Percentiles rank a stretch among this genome's conserved stretches.
phyloP scores from a whole-genome alignment of 2,329 filamentous ascomycete genomes.

The Hypocreales sp. region DNA sequence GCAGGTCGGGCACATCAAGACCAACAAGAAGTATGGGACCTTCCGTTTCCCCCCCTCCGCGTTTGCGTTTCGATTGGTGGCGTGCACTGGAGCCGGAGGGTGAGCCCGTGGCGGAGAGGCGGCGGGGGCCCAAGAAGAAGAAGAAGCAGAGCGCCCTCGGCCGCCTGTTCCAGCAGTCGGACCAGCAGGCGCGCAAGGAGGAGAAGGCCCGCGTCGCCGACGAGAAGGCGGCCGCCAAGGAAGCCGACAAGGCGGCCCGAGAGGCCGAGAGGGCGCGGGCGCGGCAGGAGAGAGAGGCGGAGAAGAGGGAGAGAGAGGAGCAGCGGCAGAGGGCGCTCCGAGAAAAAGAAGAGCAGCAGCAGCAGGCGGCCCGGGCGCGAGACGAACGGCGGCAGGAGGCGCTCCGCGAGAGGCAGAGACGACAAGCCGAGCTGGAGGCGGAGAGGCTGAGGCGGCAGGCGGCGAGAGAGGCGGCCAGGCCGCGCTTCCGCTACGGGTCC shows the following conservation, averaged over 20 bases:
- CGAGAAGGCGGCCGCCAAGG: conserved; percentile 5
- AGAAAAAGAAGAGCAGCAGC: conserved; percentile 7
- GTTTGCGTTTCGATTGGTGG: conserved; percentile 18
- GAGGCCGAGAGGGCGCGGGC: conserved; percentile 1
- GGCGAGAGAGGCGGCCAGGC: too few species aligned
- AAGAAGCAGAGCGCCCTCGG: conserved; percentile 7
- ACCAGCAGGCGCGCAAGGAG: conserved; percentile 6
- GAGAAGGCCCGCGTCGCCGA: conserved; percentile 1
- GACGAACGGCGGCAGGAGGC: conserved; percentile 4
- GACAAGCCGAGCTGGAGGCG: too few species aligned
- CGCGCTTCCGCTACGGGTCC: conserved; percentile 8
- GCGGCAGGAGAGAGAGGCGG: conserved; percentile 2
- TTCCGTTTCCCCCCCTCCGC: conserved; percentile 12
- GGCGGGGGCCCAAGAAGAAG: conserved; percentile 3
- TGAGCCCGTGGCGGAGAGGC: conserved; percentile 1
- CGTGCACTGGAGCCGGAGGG: conserved; percentile 5
- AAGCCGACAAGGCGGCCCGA: conserved; percentile 2
- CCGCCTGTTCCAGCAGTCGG: conserved; percentile 8
- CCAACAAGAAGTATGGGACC: conserved; percentile 78
- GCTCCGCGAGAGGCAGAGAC: conserved; percentile 4
- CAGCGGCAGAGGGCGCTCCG: conserved; percentile 6
- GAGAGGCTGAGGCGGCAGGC: too few species aligned
- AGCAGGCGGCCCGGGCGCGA: conserved; percentile 5
- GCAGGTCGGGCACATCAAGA: conserved; percentile 94
- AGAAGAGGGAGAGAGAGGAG: conserved; percentile 5